Conservation (phyloP, 2,329 filamentous ascomycete genomes). For the Stachybotrys chartarum region DNA sequence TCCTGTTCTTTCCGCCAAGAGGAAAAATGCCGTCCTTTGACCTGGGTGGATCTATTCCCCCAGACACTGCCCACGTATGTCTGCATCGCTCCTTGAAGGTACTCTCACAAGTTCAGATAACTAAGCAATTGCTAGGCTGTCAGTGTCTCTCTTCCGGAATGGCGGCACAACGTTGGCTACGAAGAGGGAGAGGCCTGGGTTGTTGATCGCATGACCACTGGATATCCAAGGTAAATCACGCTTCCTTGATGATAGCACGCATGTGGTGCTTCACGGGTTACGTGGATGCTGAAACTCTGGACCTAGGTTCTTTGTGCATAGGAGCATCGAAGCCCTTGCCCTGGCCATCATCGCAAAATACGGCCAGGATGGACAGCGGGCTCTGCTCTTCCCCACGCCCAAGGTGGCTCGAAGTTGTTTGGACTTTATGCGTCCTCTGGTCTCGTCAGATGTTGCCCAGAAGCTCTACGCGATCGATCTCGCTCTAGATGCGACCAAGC, state of each 20-base stretch:
- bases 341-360: constrained; percentile 57
- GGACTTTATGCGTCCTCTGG: constrained; percentile 61
- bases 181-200: constrained; percentile 90
- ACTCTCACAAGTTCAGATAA: neutral
- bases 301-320: constrained; percentile 88
- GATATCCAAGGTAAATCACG: constrained; percentile 68
- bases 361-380: constrained; percentile 55
- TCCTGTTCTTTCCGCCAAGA: neutral
- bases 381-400: constrained; percentile 76
- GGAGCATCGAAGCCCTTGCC: constrained; percentile 68
- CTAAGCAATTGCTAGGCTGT: constrained; percentile 60
- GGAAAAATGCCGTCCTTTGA: constrained; percentile 38
- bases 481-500: constrained; percentile 48
- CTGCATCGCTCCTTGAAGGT: neutral
- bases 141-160: constrained; percentile 92
- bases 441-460: constrained; percentile 40
- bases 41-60: constrained; percentile 66
- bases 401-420: constrained; percentile 65
- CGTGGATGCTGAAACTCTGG: constrained; percentile 7
- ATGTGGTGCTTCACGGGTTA: no score
- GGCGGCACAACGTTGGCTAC: constrained; percentile 84
- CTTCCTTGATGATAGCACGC: neutral
- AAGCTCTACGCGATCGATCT: constrained; percentile 55
- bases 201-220: constrained; percentile 74
- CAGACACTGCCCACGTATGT: constrained; percentile 71